Evolutionary conservation across 805 yeast genomes (phyloP).

Genomic region (Yarrowia bubula): DNA sequence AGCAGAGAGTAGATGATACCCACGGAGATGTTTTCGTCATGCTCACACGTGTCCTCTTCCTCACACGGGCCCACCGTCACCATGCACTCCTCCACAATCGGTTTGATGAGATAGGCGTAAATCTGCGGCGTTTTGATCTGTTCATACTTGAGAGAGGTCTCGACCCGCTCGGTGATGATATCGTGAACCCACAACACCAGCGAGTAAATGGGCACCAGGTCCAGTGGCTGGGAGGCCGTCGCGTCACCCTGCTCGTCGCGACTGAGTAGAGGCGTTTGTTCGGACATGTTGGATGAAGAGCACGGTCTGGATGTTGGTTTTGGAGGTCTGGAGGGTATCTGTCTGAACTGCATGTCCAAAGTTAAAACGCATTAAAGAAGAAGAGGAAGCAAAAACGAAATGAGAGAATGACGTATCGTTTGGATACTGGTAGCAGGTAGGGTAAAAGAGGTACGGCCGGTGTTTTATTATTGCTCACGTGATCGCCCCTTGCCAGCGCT

Average conservation of each 20-base stretch:
- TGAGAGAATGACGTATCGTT: too few relatives aligned
- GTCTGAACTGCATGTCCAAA: too few relatives aligned
- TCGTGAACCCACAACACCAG: constrained; percentile 44
- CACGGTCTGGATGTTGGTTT: too few relatives aligned
- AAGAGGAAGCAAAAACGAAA: too few relatives aligned
- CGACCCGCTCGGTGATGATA: constrained; percentile 45
- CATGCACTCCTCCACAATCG: constrained; percentile 44
- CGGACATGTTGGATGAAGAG: background rate
- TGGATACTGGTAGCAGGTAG: too few relatives aligned
- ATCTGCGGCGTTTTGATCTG: constrained; percentile 54
- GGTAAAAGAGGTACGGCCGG: too few relatives aligned
- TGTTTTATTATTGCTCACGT: too few relatives aligned
- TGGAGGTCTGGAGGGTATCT: too few relatives aligned
- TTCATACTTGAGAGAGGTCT: constrained; percentile 49
- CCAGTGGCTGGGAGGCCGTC: constrained; percentile 34
- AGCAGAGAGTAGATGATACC: constrained; percentile 44
- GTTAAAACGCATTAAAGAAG: too few relatives aligned
- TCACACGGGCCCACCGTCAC: constrained; percentile 9
- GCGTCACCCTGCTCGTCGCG: constrained; percentile 10
- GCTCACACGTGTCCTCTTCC: constrained; percentile 1
- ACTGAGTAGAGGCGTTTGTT: background rate
- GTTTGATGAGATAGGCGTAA: constrained; percentile 48
- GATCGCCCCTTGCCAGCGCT: too few relatives aligned
- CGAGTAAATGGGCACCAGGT: constrained; percentile 40
- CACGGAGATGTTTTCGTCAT: constrained; percentile 32